Evolutionary conservation across 2,329 filamentous ascomycete genomes (phyloP), one percentile per base, ranked within the genome.

Genomic region (Fusarium foetens): DNA sequence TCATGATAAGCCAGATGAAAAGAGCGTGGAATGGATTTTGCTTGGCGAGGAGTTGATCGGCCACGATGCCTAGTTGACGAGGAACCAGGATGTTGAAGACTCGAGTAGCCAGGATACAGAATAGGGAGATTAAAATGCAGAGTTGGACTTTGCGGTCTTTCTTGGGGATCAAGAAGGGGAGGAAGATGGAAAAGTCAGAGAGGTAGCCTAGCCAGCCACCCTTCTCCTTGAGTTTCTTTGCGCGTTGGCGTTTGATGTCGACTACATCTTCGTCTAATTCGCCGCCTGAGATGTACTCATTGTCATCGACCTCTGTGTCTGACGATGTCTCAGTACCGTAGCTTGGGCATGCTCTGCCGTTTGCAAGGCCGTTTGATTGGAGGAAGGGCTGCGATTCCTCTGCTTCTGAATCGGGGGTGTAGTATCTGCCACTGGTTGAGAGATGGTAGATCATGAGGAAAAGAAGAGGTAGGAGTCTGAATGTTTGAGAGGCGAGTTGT

Each of bases 161-260:
- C 12, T 69, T 73, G 1, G 81, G 80, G 7, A 80, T 69, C 36
- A 82, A 54, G 46, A 76, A 77, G 1, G 80, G 80, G 0, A 79
- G 21, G 16, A 81, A 80, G 25, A 80, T 72, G 21, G 70, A 67
- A 27, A 80, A 80, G 25, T 79, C 78, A 14, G 74, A 66, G 33
- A 81, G 62, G 27, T 81, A 81, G 13, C 71, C 78, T 52, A 68
- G 59, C 79, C 79, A 81, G 13, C 79, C 78, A 2, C 80, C 80
- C 2, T 71, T 71, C 10, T 79, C 69, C 17, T 76, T 63, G 39
- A 81, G 72, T 6, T 71, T 70, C 57, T 78, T 73, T 25, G 72
- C 74, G 3, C 77, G 76, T 6, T 70, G 43, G n/a, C 75, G 73
- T 46, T 80, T 80, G 27, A 79, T 74, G 13, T 72, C 66, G 9